Evolutionary conservation across 345 rosid genomes (phyloP).

Genomic region (Iberis pinnata): DNA sequence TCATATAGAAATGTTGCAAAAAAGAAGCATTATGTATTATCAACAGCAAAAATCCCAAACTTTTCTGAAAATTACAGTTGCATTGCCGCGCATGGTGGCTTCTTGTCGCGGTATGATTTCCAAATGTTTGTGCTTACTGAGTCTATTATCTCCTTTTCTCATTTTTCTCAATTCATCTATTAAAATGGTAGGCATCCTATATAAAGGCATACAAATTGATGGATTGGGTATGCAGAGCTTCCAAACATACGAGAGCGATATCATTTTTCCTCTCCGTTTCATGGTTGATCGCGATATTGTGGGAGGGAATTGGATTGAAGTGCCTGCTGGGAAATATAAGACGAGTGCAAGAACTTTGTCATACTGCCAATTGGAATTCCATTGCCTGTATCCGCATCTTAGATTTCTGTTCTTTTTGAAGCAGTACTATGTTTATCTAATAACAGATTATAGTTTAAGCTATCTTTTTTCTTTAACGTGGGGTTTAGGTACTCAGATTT

Average conservation of each 20-base stretch:
- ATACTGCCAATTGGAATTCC: constrained; percentile 80
- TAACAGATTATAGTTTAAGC: constrained; percentile 6
- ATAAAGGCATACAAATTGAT: constrained; percentile 88
- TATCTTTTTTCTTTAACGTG: constrained; percentile 35
- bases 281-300: constrained; percentile 83
- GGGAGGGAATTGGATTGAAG: constrained; percentile 99
- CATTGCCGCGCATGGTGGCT: constrained; percentile 88
- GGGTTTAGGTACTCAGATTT: constrained; percentile 59
- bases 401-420: constrained; percentile 3
- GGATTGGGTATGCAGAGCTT: constrained; percentile 89
- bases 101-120: constrained; percentile 67
- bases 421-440: constrained; percentile 4
- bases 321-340: constrained; percentile 73
- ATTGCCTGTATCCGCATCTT: constrained; percentile 80
- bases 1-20: constrained; percentile 64
- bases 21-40: constrained; percentile 84
- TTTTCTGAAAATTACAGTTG: constrained; percentile 85
- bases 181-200: constrained; percentile 68
- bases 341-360: constrained; percentile 56
- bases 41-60: constrained; percentile 72
- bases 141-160: not conserved
- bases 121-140: constrained; percentile 9
- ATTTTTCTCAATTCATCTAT: not conserved
- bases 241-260: constrained; percentile 90
- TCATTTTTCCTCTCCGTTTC: constrained; percentile 89